phyloP scores from a whole-genome alignment of 345 rosid species.

The Chamaenerion angustifolium region DNA sequence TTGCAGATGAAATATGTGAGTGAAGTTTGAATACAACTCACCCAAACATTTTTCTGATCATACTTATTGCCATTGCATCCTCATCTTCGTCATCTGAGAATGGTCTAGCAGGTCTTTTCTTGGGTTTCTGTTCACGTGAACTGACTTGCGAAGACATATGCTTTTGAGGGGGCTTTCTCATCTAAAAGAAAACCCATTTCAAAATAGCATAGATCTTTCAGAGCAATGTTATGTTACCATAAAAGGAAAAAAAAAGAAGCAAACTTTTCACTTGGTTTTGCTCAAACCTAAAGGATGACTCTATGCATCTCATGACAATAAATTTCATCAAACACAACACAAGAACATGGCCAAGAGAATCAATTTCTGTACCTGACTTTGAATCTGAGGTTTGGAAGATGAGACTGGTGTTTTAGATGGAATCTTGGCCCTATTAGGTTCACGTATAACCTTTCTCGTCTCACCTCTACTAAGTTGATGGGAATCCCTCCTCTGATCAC shows the following conservation, averaged over 20 bases:
- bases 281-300: no score
- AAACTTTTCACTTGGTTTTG: no score
- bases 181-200: constrained; percentile 20
- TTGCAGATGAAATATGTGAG: no score
- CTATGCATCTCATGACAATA: no score
- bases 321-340: no score
- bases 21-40: constrained; percentile 5
- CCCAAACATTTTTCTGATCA: constrained; percentile 54
- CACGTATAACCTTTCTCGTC: constrained; percentile 31
- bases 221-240: not conserved
- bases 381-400: constrained; percentile 37
- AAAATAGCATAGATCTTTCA: not conserved
- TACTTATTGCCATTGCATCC: constrained; percentile 24
- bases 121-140: constrained; percentile 26
- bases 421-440: constrained; percentile 20
- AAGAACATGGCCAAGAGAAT: no score
- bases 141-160: constrained; percentile 22
- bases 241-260: not conserved
- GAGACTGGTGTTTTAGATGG: constrained; percentile 29
- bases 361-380: not conserved
- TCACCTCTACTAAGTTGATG: no score
- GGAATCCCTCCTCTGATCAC: no score
- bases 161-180: constrained; percentile 38
- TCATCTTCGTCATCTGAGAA: constrained; percentile 24
- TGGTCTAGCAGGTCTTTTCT: constrained; percentile 34